Base-by-base conservation (phyloP, 139 green algal species). In the Raphidocelis subcapitata region DNA sequence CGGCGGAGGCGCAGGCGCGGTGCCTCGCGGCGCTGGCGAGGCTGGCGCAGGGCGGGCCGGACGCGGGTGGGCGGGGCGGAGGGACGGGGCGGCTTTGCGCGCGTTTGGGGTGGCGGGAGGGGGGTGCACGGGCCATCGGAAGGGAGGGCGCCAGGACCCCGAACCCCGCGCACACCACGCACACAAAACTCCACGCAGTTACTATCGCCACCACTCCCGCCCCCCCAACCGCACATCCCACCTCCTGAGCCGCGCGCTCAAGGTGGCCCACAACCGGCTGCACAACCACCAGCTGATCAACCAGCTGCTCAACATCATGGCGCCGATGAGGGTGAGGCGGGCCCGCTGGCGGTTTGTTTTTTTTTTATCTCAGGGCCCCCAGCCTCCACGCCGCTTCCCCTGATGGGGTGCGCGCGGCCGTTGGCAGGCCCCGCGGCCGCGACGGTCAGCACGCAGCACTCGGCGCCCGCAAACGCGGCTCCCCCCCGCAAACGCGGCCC, bases 271-370 rank as follows among this genome's bases (percentile, higher is more conserved):
- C 68, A 36, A 49, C 23, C 56, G 57, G 33, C 41, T 80, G 55
- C 67, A 68, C 29, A 72, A 77, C 68, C 64, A 67, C 31, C 79
- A 84, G 63, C 26, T 81, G 54, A 54, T 79, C 28, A 72, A 62
- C 1, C 72, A 78, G 52, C 21, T 78, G 36, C 52, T 78, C 16
- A 35, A 71, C 35, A 60, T 60, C 52, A 65, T 78, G 72, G 56
- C 54, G 51, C 72, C 72, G 51, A n/a, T 72, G 15, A 62, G 65
- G 72, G 62, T 72, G 61, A 2, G 23, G 23, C 52, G 24, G 15
- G 52, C 15, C 23, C 23, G 23, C 8, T 26, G 52, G 23, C 23
- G 52, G 23, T 26, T 61, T 23, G 47, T 24, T 16, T 55, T 24
- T 16, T 55, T 16, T 16, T 55, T 16, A 55, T 55, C 16, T 55